Base-by-base conservation (phyloP, 257 asterid species). In the Capsicum pubescens region DNA sequence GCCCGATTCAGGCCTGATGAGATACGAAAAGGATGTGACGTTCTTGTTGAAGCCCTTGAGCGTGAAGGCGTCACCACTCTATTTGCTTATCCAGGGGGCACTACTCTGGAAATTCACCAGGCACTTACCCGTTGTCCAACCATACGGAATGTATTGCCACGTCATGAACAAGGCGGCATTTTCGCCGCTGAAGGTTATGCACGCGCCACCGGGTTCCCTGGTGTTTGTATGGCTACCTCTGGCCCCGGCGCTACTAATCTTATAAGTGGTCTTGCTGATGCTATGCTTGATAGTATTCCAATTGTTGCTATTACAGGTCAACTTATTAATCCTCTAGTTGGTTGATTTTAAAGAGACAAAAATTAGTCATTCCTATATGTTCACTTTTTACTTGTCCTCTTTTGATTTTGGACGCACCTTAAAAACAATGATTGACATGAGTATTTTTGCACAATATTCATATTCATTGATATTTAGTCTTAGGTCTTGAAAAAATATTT, bases 231-330 rank as follows among this genome's bases (percentile, higher is more conserved):
- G 54, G 98, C 98, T 54, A 93, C 97, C 16, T 94, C 98, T 19
- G 98, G 98, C 2, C 98, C 97, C 4, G 98, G 98, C 3, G 97
- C 97, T n/a, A 93, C 98, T 26, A 95, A 95, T 85, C 87, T 95
- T 74, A 95, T 95, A 6, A 92, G 93, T 10, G 97, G 97, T 0
- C 87, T 93, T 26, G 97, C 98, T 7, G 97, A 95, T 54, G 97
- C 97, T 0, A 86, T 92, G 32, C 85, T 91, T 10, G 98, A 95
- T 76, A 93, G 95, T 44, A 87, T 92, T 1, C 98, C 98, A 3
- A n/a, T 95, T 5, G 95, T 95, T 50, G 97, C 98, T 1, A 95
- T 95, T 81, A 95, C 98, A 1, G 98, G 97, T 46, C 98, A 66
- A 36, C 2, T 39, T 63, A 9, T 63, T 63, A n/a, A 2, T 32